A percentile compares a stretch with the other conserved stretches of the same genome.
Conservation (phyloP, 495 filamentous ascomycete genomes). For the Podospora appendiculata region DNA sequence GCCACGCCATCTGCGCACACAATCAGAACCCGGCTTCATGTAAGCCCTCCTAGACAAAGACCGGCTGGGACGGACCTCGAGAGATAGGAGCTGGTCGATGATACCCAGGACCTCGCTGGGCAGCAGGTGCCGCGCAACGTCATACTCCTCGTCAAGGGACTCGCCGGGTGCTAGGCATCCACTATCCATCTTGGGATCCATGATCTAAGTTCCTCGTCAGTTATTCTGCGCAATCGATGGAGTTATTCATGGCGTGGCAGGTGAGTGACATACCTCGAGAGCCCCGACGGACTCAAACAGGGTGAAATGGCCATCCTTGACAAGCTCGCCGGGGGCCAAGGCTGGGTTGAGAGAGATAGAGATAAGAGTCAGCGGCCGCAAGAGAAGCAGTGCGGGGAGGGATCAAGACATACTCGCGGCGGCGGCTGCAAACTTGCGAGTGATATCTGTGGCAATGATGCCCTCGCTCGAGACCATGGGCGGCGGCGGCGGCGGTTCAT, state of each 20-base stretch:
- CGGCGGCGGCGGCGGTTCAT: constrained; percentile 13
- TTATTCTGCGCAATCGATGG: too few relatives aligned
- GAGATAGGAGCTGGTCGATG: constrained; percentile 86
- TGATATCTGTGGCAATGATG: constrained; percentile 65
- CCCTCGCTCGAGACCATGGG: constrained; percentile 36
- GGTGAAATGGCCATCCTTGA: constrained; percentile 91
- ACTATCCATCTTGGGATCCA: constrained; percentile 98
- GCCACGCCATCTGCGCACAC: constrained; percentile 80
- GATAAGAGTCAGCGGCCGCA: too few relatives aligned
- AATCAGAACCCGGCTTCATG: constrained; percentile 3
- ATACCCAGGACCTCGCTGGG: constrained; percentile 83
- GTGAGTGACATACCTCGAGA: constrained; percentile 61
- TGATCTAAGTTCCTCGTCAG: constrained; percentile 53
- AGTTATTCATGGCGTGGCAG: not conserved
- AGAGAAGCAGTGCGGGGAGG: not conserved
- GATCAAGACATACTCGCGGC: constrained; percentile 46
- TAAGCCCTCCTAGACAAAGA: not conserved
- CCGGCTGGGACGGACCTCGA: constrained; percentile 60
- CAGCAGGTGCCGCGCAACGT: constrained; percentile 58
- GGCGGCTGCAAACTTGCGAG: constrained; percentile 62
- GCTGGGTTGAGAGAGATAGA: constrained; percentile 37
- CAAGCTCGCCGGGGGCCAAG: constrained; percentile 68
- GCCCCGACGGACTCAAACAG: constrained; percentile 91
- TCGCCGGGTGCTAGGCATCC: constrained; percentile 71
- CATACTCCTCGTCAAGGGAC: constrained; percentile 77